Base-by-base conservation (phyloP, 192 early-diverging fungal genomes). In the Backusella tarrabulga region DNA sequence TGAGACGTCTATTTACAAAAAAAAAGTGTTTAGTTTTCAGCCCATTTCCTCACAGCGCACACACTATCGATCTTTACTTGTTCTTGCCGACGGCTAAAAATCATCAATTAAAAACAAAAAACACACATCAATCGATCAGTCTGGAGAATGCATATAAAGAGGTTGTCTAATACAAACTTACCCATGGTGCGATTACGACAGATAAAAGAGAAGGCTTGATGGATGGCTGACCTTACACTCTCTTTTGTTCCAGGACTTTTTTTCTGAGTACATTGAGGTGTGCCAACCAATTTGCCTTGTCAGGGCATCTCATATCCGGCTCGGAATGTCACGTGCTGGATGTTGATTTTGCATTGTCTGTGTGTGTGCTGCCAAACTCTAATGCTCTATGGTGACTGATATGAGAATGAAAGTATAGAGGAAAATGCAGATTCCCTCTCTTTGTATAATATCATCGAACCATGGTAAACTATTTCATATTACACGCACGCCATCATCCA, bases 71-170 rank as follows among this genome's bases (percentile, higher is more conserved):
- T 35, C 83, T 85, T 67, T 76, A 89, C 89, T 92, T 92, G 87
- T 92, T 92, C 85, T 92, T 92, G 77, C 91, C 91, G 81, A 92
- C 89, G 82, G 91, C 91, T 83, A 72, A 63, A 63, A 63, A 29
- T 63, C 21, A 63, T 63, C 56, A 63, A 63, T 63, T 29, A 29
- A 63, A 63, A 60, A 8, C 9, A 7, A 63, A 50, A 50, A 50
- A 50, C 17, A 50, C 21, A 63, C 26, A 63, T 63, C 56, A 9
- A 63, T 21, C 36, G 15, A n/a, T 26, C 26, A 63, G 26, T 63
- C 12, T 63, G 11, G 56, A 63, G 23, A 7, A 50, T 50, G 19
- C 11, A 12, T 41, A 41, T 12, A 38, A 41, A 29, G 26, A 12
- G 9, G 8, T 63, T 63, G 11, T 21, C 19, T 9, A 23, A 21